Conservation (phyloP, 768 basidiomycete genomes). For the Suillus luteus region DNA sequence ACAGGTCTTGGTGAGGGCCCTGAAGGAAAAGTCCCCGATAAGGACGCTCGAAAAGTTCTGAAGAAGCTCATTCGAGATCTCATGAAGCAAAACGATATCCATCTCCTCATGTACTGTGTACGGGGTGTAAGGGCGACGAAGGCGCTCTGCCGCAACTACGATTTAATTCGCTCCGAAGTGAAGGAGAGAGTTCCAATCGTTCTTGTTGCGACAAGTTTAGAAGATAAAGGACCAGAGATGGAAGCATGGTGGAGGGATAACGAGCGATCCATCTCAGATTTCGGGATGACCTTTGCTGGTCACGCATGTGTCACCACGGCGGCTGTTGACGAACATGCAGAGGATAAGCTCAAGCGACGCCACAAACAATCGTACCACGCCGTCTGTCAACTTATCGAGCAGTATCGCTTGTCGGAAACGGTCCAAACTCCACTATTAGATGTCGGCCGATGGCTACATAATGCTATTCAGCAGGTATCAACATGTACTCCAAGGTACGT, state of each 20-base stretch:
- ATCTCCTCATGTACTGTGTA: slow-evolving; percentile 36
- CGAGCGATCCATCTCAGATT: slow-evolving; percentile 29
- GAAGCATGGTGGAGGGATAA: slow-evolving; percentile 42
- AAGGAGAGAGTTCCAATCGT: slow-evolving; percentile 32
- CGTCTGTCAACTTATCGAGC: slow-evolving; percentile 23
- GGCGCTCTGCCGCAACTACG: slow-evolving; percentile 31
- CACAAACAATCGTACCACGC: slow-evolving; percentile 21
- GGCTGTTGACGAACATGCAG: slow-evolving; percentile 26
- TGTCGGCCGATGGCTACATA: neutral
- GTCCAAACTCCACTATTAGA: neutral
- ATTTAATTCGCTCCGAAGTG: slow-evolving; percentile 31
- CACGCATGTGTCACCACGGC: slow-evolving; percentile 44
- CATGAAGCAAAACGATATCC: slow-evolving; percentile 26
- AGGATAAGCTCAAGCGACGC: slow-evolving; percentile 18
- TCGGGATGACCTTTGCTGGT: slow-evolving; percentile 39
- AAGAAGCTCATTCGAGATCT: slow-evolving; percentile 37
- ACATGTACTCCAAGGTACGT: neutral
- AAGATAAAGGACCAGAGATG: slow-evolving; percentile 37
- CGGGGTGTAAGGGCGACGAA: slow-evolving; percentile 35
- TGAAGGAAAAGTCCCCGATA: slow-evolving; percentile 29
- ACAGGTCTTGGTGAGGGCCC: slow-evolving; percentile 35
- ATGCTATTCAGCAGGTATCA: neutral
- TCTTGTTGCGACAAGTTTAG: slow-evolving; percentile 38
- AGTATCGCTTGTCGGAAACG: neutral
- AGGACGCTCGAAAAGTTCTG: slow-evolving; percentile 27